Base-by-base conservation (phyloP, 495 filamentous ascomycete species). In the Achaetomiella virescens region DNA sequence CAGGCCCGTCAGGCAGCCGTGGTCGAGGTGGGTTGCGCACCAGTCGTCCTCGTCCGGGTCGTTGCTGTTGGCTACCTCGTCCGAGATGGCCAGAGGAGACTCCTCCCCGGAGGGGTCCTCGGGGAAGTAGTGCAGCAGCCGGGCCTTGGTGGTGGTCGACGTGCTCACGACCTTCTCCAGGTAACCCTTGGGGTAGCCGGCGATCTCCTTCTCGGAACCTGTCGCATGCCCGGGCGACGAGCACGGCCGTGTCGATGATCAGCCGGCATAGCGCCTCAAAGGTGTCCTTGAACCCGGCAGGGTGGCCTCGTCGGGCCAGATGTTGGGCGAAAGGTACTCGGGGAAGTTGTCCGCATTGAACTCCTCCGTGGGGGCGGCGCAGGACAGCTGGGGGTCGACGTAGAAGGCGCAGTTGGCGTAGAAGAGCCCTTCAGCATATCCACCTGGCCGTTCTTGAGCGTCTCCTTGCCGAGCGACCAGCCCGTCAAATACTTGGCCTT, bases 391-490 rank as follows among this genome's bases (percentile, higher is more conserved):
- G 2, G 82, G 76, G 58, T 88, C 80, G 47, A 91, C 82, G 68
- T 93, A 92, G 77, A 96, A 97, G 48, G 88, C 88, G 70, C 90
- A 96, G 73, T 97, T 97, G 67, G 91, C 86, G 68, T 97, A 99
- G 78, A 99, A 17, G 90, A 95, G 51, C 93, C 93, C 74, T 99
- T 99, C 11, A 88, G 79, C 6, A 87, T 96, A 63, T 99, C 93
- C 60, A 91, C 89, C 55, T 86, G 84, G 57, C 91, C 90, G 65
- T 87, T 84, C 60, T 89, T 88, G 46, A 97, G 83, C n/a, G 88
- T 93, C 71, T 96, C 92, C 71, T 95, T 96, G 51, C 91, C 92
- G 66, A 84, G 86, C 31, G 90, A 96, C 82, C 82, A 85, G 38
- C 82, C 82, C n/a, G 81, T 83, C 4, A 85, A 70, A 56, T 84